Percentiles rank a stretch among this genome's conserved stretches.
Conservation (phyloP, 2,329 filamentous ascomycete species). For the Diplodia corticola region DNA sequence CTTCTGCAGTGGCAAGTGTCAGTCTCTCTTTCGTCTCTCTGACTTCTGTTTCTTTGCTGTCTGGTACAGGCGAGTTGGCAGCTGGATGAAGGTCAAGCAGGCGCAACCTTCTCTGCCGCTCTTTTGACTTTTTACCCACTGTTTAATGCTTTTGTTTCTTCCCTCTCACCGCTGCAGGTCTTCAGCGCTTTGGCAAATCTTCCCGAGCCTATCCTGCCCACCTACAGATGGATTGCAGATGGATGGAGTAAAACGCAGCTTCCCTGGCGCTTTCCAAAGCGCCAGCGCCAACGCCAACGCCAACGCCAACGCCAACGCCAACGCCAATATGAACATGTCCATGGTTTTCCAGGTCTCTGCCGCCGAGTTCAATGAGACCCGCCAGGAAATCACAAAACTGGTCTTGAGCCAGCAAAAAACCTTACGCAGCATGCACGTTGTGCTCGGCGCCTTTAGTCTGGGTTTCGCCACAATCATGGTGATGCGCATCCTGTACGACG, state of each 20-base stretch:
- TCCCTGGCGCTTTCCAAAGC: background rate
- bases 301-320: background rate
- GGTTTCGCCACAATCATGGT: constrained; percentile 38
- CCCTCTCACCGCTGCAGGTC: constrained; percentile 11
- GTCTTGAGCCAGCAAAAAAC: constrained; percentile 41
- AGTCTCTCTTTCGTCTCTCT: constrained; percentile 17
- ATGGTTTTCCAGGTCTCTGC: constrained; percentile 7
- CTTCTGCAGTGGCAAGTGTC: constrained; percentile 1
- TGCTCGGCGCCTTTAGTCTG: constrained; percentile 41
- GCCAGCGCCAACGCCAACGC: background rate
- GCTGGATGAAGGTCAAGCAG: constrained; percentile 19
- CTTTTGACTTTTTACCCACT: constrained; percentile 16
- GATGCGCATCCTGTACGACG: constrained; percentile 41
- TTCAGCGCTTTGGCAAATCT: constrained; percentile 12
- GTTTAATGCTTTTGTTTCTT: constrained; percentile 22
- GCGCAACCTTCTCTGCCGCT: constrained; percentile 17
- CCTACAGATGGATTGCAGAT: constrained; percentile 16
- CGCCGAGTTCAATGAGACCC: constrained; percentile 8
- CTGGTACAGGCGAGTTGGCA: constrained; percentile 22
- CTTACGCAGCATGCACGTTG: constrained; percentile 42
- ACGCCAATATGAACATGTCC: background rate
- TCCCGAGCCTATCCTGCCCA: constrained; percentile 2
- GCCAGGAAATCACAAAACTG: constrained; percentile 26
- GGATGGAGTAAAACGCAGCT: constrained; percentile 13
- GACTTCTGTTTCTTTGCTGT: constrained; percentile 19